Base-by-base conservation (phyloP, 345 rosid genomes). In the Kernera saxatilis region DNA sequence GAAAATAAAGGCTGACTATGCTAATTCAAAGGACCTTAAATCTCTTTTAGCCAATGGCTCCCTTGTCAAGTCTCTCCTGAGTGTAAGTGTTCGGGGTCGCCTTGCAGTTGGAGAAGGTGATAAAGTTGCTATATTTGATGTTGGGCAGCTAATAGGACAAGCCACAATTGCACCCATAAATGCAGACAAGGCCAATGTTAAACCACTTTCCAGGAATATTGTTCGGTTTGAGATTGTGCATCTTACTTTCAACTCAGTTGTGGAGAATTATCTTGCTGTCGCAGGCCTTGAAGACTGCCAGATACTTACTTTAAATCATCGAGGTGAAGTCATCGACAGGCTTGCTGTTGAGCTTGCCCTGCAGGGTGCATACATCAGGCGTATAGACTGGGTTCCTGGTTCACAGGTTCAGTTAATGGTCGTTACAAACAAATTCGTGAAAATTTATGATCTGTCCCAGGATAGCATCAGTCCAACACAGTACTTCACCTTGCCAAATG, bases 101-200 rank as follows among this genome's bases (percentile, higher is more conserved):
- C 96, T 94, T 72, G 99, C 96, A 75, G 99, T 94, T 79, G 99
- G 99, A 76, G 99, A 94, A 84, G 99, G 99, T 74, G 99, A 94
- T 80, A 94, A 88, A 85, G 99, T 94, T 75, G 86, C 98, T 76
- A 85, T 94, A 73, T 94, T 88, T 73, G 99, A 94, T 81, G 92
- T 80, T 82, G 95, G 91, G 58, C 95, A 88, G 83, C 79, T 94
- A 74, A 88, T 94, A 71, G 93, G 97, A 73, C 99, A 91, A 80
- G 87, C 96, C 74, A 83, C 95, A 57, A 72, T 83, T 74, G 90
- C 90, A 71, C 96, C 97, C 62, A 88, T 91, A 53, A 89, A 93
- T 39, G 92, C 97, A 50, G 99, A 94, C 85, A 94, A 94, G 84
- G 84, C 93, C 44, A 94, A 91, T 73, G 86, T 89, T 73, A 94